Evolutionary conservation across 208 protist genomes (phyloP).

Genomic region (Vickermania ingenoplastis): DNA sequence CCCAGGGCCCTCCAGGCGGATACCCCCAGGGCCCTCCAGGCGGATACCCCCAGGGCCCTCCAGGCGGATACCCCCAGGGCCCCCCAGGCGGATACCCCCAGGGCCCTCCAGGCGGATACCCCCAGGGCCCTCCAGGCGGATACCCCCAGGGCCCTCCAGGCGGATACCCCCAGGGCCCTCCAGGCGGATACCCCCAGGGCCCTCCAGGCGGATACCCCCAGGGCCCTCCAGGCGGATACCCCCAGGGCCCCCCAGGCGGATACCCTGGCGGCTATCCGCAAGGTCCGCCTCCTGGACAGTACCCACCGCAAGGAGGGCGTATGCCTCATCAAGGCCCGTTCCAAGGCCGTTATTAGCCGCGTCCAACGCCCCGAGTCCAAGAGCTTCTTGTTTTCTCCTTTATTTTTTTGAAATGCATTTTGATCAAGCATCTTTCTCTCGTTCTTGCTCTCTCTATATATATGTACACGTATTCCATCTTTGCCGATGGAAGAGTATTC

Average conservation of each 20-base stretch:
- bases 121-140: background rate
- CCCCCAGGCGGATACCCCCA: background rate
- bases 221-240: background rate
- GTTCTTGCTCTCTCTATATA: too few relatives aligned
- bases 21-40: background rate
- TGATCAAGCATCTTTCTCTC: too few relatives aligned
- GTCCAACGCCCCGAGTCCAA: background rate
- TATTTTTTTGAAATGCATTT: too few relatives aligned
- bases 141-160: background rate
- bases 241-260: background rate
- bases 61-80: background rate
- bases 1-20: background rate
- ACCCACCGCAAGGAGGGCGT: slow-evolving; percentile 4
- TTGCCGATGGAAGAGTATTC: too few relatives aligned
- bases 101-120: background rate
- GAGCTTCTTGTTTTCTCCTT: background rate
- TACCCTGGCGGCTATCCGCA: background rate
- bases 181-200: background rate
- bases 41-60: background rate
- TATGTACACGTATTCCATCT: too few relatives aligned
- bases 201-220: background rate
- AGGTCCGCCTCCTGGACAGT: slow-evolving; percentile 1
- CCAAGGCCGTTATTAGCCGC: background rate
- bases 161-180: background rate
- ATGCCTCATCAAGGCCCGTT: slow-evolving; percentile 2